phyloP scores from a whole-genome alignment of 768 basidiomycete genomes.

The Hortiboletus campestris region DNA sequence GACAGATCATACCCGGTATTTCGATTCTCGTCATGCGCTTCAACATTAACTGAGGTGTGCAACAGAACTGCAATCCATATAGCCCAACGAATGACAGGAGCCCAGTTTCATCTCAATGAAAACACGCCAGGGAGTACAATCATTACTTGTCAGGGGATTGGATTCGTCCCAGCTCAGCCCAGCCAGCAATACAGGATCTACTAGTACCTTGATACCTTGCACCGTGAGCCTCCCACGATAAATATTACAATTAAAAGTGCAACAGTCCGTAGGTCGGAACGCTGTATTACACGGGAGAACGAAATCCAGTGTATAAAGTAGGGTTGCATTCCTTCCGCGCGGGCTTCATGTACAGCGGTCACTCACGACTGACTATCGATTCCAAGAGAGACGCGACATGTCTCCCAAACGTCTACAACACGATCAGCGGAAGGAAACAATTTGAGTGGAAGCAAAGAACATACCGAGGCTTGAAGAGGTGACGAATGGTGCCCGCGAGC shows the following conservation, averaged over 20 bases:
- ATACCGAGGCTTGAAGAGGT: constrained; percentile 89
- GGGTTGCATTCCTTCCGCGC: neutral
- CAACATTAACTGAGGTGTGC: neutral
- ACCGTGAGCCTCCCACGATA: constrained; percentile 1
- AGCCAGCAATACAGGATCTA: neutral
- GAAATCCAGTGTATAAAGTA: constrained; percentile 23
- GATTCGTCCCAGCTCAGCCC: constrained; percentile 38
- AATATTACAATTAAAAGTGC: constrained; percentile 25
- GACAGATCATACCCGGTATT: constrained; percentile 66
- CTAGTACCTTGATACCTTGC: neutral
- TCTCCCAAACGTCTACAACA: constrained; percentile 71
- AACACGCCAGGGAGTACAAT: constrained; percentile 39
- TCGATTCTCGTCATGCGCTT: neutral
- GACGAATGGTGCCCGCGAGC: constrained; percentile 83
- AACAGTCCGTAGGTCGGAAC: constrained; percentile 7
- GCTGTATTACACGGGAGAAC: constrained; percentile 23
- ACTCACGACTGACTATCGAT: constrained; percentile 39
- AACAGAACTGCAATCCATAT: constrained; percentile 68
- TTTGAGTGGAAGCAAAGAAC: constrained; percentile 15
- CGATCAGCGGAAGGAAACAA: neutral
- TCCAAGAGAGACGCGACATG: constrained; percentile 87
- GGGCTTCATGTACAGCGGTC: constrained; percentile 1
- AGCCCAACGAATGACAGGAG: constrained; percentile 64
- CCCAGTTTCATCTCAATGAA: constrained; percentile 56
- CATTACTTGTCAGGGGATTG: constrained; percentile 65